Evolutionary conservation across 1,139 yeast genomes (phyloP), one percentile per base, ranked within the genome.

Genomic region (Yamadazyma blattariae): DNA sequence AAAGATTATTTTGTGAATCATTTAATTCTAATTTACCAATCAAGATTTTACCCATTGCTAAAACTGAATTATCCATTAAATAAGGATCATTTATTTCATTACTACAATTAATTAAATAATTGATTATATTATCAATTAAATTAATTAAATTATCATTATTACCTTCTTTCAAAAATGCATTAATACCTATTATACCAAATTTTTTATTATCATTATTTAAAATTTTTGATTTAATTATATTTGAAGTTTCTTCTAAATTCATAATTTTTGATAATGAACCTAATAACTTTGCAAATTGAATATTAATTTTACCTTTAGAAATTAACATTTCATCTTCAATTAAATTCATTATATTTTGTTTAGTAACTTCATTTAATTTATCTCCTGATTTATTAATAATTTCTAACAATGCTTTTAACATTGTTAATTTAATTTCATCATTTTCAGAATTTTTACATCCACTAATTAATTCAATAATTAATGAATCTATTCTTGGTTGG

Each of bases 401-500:
- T 54, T 87, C 96, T 36, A 86, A 67, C 54, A 92, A 67, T 1
- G 96, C 97, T 53, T 80, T 80, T 50, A 89, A 70, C 85, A 90
- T 86, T 0, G 97, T 87, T 9, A 82, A 74, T 50, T 84, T 82
- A 28, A 90, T 90, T 36, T 90, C 95, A 26, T 66, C 63, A 30
- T 59, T 66, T 17, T 67, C 64, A 10, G 78, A 60, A 40, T 70
- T 71, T 51, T 77, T 81, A 10, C 89, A 87, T 35, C 94, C 94
- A 28, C 81, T 64, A 11, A 88, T 81, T 46, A 90, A 71, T 54
- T 90, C 97, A 28, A 85, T 75, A 11, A 90, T 86, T 40, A 92
- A 72, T 4, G 97, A 95, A 57, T 92, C 98, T 41, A 92, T 92
- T 56, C 97, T 78, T 8, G 97, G 92, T 59, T 90, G 97, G 55